A percentile compares a stretch with the other conserved stretches of the same genome.
Evolutionary conservation across 768 basidiomycete genomes (phyloP).

Genomic region (Daedaleopsis sinensis): DNA sequence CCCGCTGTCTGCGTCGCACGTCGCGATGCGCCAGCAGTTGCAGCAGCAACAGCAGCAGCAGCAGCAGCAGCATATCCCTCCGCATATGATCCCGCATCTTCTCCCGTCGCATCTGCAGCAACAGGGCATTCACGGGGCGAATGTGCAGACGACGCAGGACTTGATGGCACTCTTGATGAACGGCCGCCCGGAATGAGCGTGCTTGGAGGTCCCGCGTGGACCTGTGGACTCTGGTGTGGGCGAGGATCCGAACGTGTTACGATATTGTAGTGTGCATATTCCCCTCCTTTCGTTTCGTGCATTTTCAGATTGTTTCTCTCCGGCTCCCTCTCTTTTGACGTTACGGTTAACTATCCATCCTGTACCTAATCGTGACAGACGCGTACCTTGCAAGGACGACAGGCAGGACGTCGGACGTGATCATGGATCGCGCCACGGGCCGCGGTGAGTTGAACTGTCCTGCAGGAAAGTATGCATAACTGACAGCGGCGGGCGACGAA

Average conservation of each 20-base stretch:
- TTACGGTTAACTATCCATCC: slow-evolving; percentile 4
- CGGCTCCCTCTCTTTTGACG: background rate
- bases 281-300: slow-evolving; percentile 3
- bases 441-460: background rate
- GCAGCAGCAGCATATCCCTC: slow-evolving; percentile 60
- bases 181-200: slow-evolving; percentile 65
- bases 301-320: background rate
- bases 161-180: slow-evolving; percentile 86
- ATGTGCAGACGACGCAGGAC: slow-evolving; percentile 67
- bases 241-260: background rate
- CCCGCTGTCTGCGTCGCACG: slow-evolving; percentile 38
- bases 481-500: too few relatives aligned
- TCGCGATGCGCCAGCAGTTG: slow-evolving; percentile 40
- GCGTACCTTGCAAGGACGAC: slow-evolving; percentile 3
- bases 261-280: slow-evolving; percentile 9
- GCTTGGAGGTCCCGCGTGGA: background rate
- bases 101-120: slow-evolving; percentile 64
- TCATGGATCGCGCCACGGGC: too few relatives aligned
- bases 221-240: background rate
- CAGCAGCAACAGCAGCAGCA: slow-evolving; percentile 51
- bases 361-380: slow-evolving; percentile 22
- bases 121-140: slow-evolving; percentile 51
- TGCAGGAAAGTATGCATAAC: background rate
- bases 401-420: background rate
- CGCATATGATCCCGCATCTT: slow-evolving; percentile 55